Evolutionary conservation across 2,329 filamentous ascomycete species (phyloP).

Genomic region (Lomentospora prolificans): DNA sequence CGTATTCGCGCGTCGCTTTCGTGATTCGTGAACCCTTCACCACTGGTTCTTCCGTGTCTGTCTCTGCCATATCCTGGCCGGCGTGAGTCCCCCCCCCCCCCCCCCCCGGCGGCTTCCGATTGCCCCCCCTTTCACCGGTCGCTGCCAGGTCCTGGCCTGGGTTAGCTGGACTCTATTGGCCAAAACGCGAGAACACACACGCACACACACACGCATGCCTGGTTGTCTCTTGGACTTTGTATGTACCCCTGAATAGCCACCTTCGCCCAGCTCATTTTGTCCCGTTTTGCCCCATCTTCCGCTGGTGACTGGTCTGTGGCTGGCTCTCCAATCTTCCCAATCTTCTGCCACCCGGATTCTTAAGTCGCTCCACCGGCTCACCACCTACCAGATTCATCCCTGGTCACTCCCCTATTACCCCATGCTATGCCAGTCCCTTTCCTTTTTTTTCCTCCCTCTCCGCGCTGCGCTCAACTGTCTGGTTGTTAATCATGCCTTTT

Average conservation of each 20-base stretch:
- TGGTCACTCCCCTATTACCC: background rate
- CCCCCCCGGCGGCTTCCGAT: no score
- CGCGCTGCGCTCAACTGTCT: background rate
- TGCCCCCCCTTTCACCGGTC: no score
- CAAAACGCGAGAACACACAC: background rate
- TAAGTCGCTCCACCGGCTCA: background rate
- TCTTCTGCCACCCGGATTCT: background rate
- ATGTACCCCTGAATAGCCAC: background rate
- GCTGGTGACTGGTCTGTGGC: background rate
- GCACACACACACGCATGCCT: background rate
- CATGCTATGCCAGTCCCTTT: background rate
- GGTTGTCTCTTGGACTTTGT: conserved; percentile 11
- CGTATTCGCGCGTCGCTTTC: background rate
- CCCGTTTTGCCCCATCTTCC: conserved; percentile 7
- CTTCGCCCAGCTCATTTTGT: no score
- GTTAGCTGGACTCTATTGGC: no score
- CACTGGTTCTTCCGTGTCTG: no score
- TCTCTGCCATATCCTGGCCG: no score
- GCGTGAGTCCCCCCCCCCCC: no score
- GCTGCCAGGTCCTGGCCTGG: no score
- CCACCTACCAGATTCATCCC: background rate
- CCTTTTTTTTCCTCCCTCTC: background rate
- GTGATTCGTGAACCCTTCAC: no score
- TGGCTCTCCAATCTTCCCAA: background rate
- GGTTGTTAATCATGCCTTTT: background rate